Base-by-base conservation (phyloP, 192 early-diverging fungal genomes). In the Coemansia sp. region DNA sequence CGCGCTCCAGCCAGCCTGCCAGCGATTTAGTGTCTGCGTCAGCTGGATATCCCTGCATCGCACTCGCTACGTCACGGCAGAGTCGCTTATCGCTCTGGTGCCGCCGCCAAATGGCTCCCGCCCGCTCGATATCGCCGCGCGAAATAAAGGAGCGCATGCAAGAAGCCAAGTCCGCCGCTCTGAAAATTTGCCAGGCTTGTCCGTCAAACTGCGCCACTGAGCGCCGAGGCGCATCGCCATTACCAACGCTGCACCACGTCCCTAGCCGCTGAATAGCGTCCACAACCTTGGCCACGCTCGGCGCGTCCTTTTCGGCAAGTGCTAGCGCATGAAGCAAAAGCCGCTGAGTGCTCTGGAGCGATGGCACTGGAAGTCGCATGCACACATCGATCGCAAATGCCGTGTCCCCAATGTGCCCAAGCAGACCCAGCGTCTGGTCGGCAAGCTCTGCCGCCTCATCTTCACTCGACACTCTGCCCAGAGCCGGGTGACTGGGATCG, bases 51-150 rank as follows among this genome's bases (percentile, higher is more conserved):
- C 77, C 75, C 27, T 80, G 64, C 10, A 89, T 60, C 18, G 87
- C 78, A 13, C 80, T 76, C 16, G 73, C 41, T 7, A 90, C 52
- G 35, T 78, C 73, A 13, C 47, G 43, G 4, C 74, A 55, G 35
- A 90, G 49, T 6, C 70, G 68, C 30, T 61, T 63, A 24, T 80
- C 83, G 37, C 44, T 24, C 41, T 41, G 70, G 53, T 90, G 89
- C 6, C 89, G 65, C 29, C 84, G 65, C 89, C 89, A 90, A 2
- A 90, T 24, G 3, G 70, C 67, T 9, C 82, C 38, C 15, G 73
- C 75, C 2, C 68, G 53, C 3, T 47, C 29, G 7, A 89, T 60
- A 60, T 88, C 80, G 55, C 86, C 87, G 3, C 58, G 55, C 7
- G 77, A 66, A 34, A 86, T 34, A 16, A 69, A 74, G 4, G 78